Conservation (phyloP, 1,139 yeast species). For the Suhomyces bolitotheri region DNA sequence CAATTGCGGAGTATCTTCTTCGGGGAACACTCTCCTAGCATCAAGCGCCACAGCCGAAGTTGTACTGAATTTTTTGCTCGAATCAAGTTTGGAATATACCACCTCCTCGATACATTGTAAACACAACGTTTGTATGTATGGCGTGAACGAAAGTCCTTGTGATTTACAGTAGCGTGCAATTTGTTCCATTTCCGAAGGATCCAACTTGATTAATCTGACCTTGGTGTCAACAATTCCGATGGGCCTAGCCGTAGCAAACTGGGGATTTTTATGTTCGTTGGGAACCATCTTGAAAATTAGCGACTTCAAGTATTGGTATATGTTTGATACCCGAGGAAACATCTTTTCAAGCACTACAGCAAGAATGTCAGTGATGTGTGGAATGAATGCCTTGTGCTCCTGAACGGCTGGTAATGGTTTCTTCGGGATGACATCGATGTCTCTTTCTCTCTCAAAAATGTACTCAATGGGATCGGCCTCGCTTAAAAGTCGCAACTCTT, state of each 20-base stretch:
- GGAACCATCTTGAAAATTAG: background rate
- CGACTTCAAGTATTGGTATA: background rate
- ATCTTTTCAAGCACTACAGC: background rate
- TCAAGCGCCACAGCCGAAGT: background rate
- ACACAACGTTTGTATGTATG: conserved; percentile 13
- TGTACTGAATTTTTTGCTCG: conserved; percentile 8
- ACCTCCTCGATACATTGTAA: conserved; percentile 10
- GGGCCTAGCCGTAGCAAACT: background rate
- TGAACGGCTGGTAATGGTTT: background rate
- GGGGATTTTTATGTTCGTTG: background rate
- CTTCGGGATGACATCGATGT: background rate
- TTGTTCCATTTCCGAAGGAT: background rate
- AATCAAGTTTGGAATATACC: background rate
- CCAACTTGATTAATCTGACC: conserved; percentile 1
- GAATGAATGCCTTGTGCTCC: background rate
- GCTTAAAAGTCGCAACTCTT: conserved; percentile 4
- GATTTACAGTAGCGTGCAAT: conserved; percentile 9
- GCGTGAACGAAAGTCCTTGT: conserved; percentile 12
- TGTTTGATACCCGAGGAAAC: background rate
- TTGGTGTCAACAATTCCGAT: background rate
- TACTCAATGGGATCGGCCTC: conserved; percentile 3
- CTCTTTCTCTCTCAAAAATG: conserved; percentile 1
- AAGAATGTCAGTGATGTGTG: background rate
- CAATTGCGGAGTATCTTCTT: background rate
- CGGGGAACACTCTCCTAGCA: conserved; percentile 1